phyloP scores from a whole-genome alignment of 2,329 filamentous ascomycete genomes.

The Botrytis squamosa region DNA sequence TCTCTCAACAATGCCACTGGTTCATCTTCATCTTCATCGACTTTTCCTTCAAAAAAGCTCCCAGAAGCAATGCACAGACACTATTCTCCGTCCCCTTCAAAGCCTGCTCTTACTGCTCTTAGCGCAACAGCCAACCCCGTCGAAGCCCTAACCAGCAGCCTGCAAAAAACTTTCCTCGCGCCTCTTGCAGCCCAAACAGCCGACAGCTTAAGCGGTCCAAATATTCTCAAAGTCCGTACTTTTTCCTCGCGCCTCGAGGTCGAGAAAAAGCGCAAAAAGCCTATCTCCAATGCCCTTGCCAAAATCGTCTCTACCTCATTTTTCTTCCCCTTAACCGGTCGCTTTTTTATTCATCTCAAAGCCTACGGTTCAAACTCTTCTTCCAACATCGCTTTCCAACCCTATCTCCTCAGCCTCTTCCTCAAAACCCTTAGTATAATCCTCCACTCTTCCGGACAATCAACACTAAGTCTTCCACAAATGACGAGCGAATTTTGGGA shows the following conservation, averaged over 20 bases:
- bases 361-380: conserved; percentile 48
- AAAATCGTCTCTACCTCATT: conserved; percentile 72
- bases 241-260: conserved; percentile 77
- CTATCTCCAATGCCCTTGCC: conserved; percentile 75
- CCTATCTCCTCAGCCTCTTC: conserved; percentile 74
- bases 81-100: conserved; percentile 49
- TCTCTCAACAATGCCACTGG: conserved; percentile 36
- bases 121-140: conserved; percentile 44
- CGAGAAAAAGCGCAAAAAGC: conserved; percentile 54
- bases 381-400: conserved; percentile 65
- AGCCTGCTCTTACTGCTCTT: neutral
- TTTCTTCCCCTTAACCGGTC: conserved; percentile 82
- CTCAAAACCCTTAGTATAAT: conserved; percentile 83
- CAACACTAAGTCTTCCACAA: conserved; percentile 70
- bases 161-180: conserved; percentile 72
- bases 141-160: conserved; percentile 62
- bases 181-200: conserved; percentile 81
- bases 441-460: conserved; percentile 78
- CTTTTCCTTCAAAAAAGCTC: conserved; percentile 80
- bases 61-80: conserved; percentile 70
- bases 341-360: conserved; percentile 67
- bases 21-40: conserved; percentile 35
- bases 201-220: conserved; percentile 74
- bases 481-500: conserved; percentile 84
- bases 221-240: conserved; percentile 82